Conservation (phyloP, 2,329 filamentous ascomycete genomes). For the Diaporthe sp. region DNA sequence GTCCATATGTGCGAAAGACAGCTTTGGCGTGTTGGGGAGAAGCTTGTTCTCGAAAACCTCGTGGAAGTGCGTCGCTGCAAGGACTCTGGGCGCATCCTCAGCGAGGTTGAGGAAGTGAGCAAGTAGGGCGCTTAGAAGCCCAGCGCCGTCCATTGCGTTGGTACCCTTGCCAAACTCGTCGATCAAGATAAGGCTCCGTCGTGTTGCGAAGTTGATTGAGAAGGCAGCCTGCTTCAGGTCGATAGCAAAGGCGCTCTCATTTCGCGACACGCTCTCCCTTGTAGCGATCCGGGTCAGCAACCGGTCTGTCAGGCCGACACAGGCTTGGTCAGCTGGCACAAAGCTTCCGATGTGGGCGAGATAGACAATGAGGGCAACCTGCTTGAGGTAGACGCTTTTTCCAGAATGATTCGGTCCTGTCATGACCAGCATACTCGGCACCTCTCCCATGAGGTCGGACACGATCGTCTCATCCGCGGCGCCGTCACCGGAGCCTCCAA, state of each 20-base stretch:
- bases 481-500: conserved; percentile 65
- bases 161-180: conserved; percentile 89
- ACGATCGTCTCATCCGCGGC: conserved; percentile 42
- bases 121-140: conserved; percentile 70
- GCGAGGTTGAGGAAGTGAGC: conserved; percentile 67
- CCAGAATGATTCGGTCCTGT: conserved; percentile 98
- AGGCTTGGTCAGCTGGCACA: conserved; percentile 83
- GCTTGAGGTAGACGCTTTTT: conserved; percentile 96
- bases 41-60: conserved; percentile 80
- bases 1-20: conserved; percentile 80
- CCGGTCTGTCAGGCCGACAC: conserved; percentile 90
- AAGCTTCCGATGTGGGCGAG: conserved; percentile 94
- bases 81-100: conserved; percentile 65
- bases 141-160: conserved; percentile 69
- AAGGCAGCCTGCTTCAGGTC: conserved; percentile 91
- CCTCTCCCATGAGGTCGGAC: conserved; percentile 36
- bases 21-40: conserved; percentile 62
- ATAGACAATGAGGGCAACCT: conserved; percentile 91
- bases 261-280: conserved; percentile 71
- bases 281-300: conserved; percentile 90
- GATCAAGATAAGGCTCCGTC: conserved; percentile 85
- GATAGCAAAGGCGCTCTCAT: conserved; percentile 77
- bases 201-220: conserved; percentile 80
- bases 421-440: conserved; percentile 81
- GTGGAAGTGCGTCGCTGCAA: conserved; percentile 75